A percentile compares a stretch with the other conserved stretches of the same genome.
phyloP scores from a whole-genome alignment of 768 basidiomycete species.

The Tricholoma sp. region DNA sequence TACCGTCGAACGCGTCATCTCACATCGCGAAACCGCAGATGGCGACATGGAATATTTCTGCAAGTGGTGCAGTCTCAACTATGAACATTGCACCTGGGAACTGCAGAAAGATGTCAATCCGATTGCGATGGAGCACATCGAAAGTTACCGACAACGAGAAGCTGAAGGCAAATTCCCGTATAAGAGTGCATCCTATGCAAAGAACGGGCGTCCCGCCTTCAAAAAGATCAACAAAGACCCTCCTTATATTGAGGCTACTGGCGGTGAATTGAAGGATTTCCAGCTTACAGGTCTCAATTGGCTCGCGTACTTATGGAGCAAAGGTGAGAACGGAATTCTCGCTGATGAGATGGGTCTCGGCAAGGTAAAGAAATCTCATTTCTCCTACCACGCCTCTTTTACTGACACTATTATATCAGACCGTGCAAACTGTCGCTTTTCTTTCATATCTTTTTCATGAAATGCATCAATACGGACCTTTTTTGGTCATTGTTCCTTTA shows the following conservation, averaged over 20 bases:
- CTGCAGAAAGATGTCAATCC: slow-evolving; percentile 70
- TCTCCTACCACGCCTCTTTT: not conserved
- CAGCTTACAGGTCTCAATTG: slow-evolving; percentile 97
- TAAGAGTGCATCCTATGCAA: slow-evolving; percentile 68
- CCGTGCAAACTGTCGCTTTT: slow-evolving; percentile 94
- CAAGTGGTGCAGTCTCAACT: slow-evolving; percentile 94
- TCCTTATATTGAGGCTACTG: slow-evolving; percentile 70
- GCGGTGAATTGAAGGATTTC: slow-evolving; percentile 93
- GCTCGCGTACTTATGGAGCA: slow-evolving; percentile 95
- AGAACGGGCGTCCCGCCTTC: slow-evolving; percentile 70
- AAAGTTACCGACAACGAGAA: slow-evolving; percentile 73
- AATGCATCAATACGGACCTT: slow-evolving; percentile 90
- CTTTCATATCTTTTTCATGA: slow-evolving; percentile 93
- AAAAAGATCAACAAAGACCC: slow-evolving; percentile 85
- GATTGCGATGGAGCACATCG: slow-evolving; percentile 74
- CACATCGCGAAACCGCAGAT: slow-evolving; percentile 61
- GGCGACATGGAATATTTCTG: slow-evolving; percentile 81
- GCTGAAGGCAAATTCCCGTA: slow-evolving; percentile 78
- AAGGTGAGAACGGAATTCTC: slow-evolving; percentile 93
- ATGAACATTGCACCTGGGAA: slow-evolving; percentile 97
- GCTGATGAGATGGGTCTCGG: slow-evolving; percentile 99
- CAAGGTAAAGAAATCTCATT: slow-evolving; percentile 49
- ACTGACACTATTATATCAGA: slow-evolving; percentile 36
- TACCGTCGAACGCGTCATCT: slow-evolving; percentile 86
- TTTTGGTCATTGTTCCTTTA: slow-evolving; percentile 94